These are phyloP conservation scores for Zygoascus biomembranicola DNA, from an alignment of 805 yeast genomes.

Conservation along the genomic window DNA sequence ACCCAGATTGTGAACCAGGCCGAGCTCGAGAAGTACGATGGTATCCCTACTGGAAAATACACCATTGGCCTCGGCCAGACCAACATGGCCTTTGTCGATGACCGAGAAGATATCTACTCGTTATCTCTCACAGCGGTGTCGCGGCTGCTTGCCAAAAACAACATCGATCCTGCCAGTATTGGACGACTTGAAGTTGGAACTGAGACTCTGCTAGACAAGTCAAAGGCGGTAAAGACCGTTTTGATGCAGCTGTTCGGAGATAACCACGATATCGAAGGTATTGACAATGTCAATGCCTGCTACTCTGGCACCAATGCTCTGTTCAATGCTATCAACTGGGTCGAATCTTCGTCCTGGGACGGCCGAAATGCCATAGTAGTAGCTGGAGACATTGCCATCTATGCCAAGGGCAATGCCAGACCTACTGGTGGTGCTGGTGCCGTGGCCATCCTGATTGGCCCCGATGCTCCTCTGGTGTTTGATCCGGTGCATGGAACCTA, in stretches of 20 bases:
- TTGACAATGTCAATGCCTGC: constrained; percentile 94
- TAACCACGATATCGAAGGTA: constrained; percentile 88
- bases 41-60: constrained; percentile 88
- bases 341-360: constrained; percentile 94
- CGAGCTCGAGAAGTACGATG: constrained; percentile 77
- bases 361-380: constrained; percentile 97
- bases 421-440: constrained; percentile 99
- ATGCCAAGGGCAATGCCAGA: constrained; percentile 95
- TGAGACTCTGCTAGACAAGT: constrained; percentile 92
- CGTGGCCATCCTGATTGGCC: constrained; percentile 90
- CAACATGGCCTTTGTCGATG: constrained; percentile 94
- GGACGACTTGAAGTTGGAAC: constrained; percentile 99
- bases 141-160: constrained; percentile 68
- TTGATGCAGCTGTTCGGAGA: constrained; percentile 88
- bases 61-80: constrained; percentile 99
- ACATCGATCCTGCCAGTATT: constrained; percentile 68
- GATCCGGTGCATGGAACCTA: constrained; percentile 83
- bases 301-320: constrained; percentile 97
- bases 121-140: constrained; percentile 83
- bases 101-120: constrained; percentile 95
- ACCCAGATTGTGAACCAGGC: constrained; percentile 61
- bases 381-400: constrained; percentile 95
- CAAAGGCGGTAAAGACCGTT: constrained; percentile 93
- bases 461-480: constrained; percentile 94
- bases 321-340: constrained; percentile 90